Evolutionary conservation across 805 yeast species (phyloP).

Genomic region (Ogataea ramenticola): DNA sequence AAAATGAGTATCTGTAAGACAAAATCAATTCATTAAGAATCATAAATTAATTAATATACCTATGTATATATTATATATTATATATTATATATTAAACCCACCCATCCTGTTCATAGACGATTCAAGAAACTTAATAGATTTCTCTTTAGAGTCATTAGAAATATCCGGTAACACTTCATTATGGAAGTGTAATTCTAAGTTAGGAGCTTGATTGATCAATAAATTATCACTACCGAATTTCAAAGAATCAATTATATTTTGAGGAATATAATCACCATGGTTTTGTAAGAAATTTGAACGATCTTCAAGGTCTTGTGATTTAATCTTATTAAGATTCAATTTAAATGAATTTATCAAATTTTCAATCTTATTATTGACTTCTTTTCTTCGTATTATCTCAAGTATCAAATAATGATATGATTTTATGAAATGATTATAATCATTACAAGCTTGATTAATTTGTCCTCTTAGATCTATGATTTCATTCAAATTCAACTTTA

Average conservation of each 20-base stretch:
- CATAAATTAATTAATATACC: too few relatives aligned
- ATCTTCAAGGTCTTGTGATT: conserved; percentile 34
- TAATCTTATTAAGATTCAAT: conserved; percentile 28
- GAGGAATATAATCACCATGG: conserved; percentile 53
- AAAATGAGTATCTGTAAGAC: conserved; percentile 36
- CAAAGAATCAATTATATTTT: conserved; percentile 18
- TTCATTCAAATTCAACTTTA: conserved; percentile 7
- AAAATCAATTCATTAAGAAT: neutral
- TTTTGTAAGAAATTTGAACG: conserved; percentile 36
- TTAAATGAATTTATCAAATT: conserved; percentile 35
- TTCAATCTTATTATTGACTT: conserved; percentile 32
- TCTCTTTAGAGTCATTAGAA: conserved; percentile 8
- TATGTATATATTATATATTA: too few relatives aligned
- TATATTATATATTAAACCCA: too few relatives aligned
- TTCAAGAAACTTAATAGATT: conserved; percentile 8
- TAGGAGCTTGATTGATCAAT: conserved; percentile 17
- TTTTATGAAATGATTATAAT: conserved; percentile 42
- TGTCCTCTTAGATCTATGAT: conserved; percentile 9
- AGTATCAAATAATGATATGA: conserved; percentile 45
- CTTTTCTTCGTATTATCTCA: conserved; percentile 46
- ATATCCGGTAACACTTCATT: conserved; percentile 17
- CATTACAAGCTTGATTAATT: conserved; percentile 25
- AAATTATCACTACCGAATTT: conserved; percentile 4
- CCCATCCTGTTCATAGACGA: neutral
- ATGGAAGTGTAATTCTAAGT: conserved; percentile 13